Base-by-base conservation (phyloP, 257 asterid genomes). In the Cordia subcordata region DNA sequence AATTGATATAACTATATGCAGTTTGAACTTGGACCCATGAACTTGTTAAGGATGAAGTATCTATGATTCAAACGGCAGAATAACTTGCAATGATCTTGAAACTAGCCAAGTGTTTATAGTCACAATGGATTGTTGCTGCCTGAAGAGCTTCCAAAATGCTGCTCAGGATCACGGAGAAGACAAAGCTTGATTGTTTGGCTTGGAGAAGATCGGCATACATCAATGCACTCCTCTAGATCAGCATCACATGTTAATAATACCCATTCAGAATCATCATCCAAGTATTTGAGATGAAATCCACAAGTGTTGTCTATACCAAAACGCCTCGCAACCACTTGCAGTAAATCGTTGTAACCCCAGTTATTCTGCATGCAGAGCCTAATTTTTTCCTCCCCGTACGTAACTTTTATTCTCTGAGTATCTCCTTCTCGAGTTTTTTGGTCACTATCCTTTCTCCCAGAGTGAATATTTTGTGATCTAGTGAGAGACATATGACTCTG, bases 181-280 rank as follows among this genome's bases (percentile, higher is more conserved):
- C 71, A 55, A 14, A 92, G 85, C 87, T 69, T 88, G 35, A 88
- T 84, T 11, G 87, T 86, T 52, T 80, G 81, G 76, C 33, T 72
- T 57, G 52, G 58, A 0, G 83, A 76, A 8, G 87, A 62, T 11
- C 72, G 68, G 61, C 78, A 79, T 18, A 88, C 81, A 22, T 84
- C 93, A 3, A 92, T 62, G 62, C 98, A 88, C 70, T 92, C 96
- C 66, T 76, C 94, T 6, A 92, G 76, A 77, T 92, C 98, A 15
- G 90, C 98, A 40, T 88, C 93, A 14, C 98, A 92, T 8, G 95
- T 88, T 39, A 88, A 49, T 13, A 92, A 60, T 13, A 92, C 94
- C 96, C 98, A 91, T 58, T 92, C 98, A 11, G 82, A 72, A 54
- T 92, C 98, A 14, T 92, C 98, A 15, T 92, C 98, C 73, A 88